Evolutionary conservation across 306 rosid genomes (phyloP).

Genomic region (Alnus glutinosa): DNA sequence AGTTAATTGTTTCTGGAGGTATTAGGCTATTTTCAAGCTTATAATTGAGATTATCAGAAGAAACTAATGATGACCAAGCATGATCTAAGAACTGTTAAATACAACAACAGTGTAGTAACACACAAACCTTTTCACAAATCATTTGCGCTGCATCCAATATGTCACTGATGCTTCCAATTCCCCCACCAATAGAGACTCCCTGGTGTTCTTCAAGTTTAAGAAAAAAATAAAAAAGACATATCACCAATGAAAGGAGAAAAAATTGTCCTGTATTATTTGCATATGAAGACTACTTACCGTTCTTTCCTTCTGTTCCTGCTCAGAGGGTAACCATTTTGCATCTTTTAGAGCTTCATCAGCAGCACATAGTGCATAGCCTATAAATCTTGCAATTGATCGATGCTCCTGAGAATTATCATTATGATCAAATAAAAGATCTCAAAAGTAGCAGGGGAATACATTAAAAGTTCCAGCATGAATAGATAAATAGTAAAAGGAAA

Average conservation of each 20-base stretch:
- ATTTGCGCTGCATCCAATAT: conserved; percentile 80
- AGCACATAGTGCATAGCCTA: conserved; percentile 93
- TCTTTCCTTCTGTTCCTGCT: conserved; percentile 70
- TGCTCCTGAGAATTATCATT: conserved; percentile 52
- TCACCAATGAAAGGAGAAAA: conserved; percentile 20
- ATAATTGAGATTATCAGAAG: conserved; percentile 17
- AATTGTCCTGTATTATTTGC: conserved; percentile 13
- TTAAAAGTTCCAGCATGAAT: background rate
- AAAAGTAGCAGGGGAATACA: background rate
- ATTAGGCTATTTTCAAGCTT: conserved; percentile 20
- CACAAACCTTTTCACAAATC: conserved; percentile 80
- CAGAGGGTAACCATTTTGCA: conserved; percentile 84
- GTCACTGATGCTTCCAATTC: conserved; percentile 88
- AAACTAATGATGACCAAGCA: conserved; percentile 15
- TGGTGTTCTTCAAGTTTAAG: conserved; percentile 36
- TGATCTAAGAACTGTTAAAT: conserved; percentile 6
- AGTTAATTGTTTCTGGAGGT: conserved; percentile 12
- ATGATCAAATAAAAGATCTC: background rate
- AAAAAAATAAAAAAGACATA: conserved; percentile 28
- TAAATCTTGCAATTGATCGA: conserved; percentile 80
- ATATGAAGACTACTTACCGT: conserved; percentile 55
- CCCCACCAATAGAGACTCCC: conserved; percentile 97
- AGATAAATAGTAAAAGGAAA: background rate
- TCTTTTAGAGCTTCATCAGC: conserved; percentile 91
- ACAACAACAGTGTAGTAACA: conserved; percentile 4